phyloP scores from a whole-genome alignment of 1,284 basidiomycete genomes.

The Crocinoboletus sp. region DNA sequence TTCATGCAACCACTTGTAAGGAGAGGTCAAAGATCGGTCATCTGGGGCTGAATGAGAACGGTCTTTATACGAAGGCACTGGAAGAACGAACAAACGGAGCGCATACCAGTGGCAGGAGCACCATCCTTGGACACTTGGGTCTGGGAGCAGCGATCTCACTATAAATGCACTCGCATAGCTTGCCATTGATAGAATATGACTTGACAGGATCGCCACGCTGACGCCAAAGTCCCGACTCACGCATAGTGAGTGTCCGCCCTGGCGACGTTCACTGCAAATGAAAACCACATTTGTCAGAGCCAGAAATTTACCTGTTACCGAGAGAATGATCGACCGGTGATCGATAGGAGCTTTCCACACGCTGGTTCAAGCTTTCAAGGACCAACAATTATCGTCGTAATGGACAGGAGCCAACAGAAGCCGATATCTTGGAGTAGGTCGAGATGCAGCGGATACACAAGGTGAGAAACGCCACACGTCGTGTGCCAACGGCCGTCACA shows the following conservation, averaged over 20 bases:
- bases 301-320: background rate
- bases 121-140: fast-evolving
- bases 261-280: background rate
- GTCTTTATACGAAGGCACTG: slow-evolving; percentile 6
- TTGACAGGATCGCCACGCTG: too few species aligned
- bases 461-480: background rate
- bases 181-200: slow-evolving; percentile 2
- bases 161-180: background rate
- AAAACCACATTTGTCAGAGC: background rate
- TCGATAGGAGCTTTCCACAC: background rate
- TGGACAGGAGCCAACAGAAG: too few species aligned
- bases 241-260: too few species aligned
- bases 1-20: background rate
- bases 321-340: background rate
- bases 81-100: background rate
- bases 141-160: background rate
- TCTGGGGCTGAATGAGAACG: background rate
- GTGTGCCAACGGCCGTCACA: background rate
- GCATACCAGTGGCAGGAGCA: background rate
- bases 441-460: too few species aligned
- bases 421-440: background rate
- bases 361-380: background rate
- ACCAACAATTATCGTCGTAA: background rate
- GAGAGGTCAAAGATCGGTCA: background rate
- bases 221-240: too few species aligned